Base-by-base conservation (phyloP, 1,139 yeast species). In the Hemisphaericaspora xylanilytica region DNA sequence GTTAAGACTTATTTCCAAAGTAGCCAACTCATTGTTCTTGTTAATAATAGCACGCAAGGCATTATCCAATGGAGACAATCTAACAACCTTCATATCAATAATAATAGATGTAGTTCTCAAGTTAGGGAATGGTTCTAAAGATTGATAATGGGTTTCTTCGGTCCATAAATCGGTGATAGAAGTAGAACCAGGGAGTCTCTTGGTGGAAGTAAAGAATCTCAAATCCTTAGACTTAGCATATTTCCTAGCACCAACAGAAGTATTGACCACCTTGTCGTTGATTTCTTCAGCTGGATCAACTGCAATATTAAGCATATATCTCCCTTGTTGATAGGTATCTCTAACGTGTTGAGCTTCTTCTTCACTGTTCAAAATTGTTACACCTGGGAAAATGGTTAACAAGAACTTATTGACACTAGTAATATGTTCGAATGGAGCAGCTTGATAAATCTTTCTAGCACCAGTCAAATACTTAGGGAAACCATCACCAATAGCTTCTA, bases 81-180 rank as follows among this genome's bases (percentile, higher is more conserved):
- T 80, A 33, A 75, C 70, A n/a, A 72, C 70, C n/a, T 58, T 64
- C 7, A 74, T 66, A 6, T 53, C 47, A 49, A 74, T 76, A 50
- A 88, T 79, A 53, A 85, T 95, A 50, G 89, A 79, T 59, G 95
- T 75, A 58, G 87, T 85, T 83, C 87, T 85, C 60, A 88, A 75
- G 0, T 95, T 85, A 24, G 97, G 97, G 80, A 88, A 88, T 7
- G 88, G 75, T 45, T 85, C 75, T 42, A 61, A 70, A 0, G 96
- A 85, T 50, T 81, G 88, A 60, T 80, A 88, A 1, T 86, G 81
- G 6, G 87, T 78, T 63, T 87, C 95, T 56, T 87, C 95, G 20
- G 92, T 88, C 95, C 96, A 87, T 51, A 88, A 65, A 56, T 87
- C 89, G 46, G 78, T 73, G 5, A 85, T 84, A 8, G 86, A 76